Evolutionary conservation across 208 protist species (phyloP).

Genomic region (Leishmania tropica): DNA sequence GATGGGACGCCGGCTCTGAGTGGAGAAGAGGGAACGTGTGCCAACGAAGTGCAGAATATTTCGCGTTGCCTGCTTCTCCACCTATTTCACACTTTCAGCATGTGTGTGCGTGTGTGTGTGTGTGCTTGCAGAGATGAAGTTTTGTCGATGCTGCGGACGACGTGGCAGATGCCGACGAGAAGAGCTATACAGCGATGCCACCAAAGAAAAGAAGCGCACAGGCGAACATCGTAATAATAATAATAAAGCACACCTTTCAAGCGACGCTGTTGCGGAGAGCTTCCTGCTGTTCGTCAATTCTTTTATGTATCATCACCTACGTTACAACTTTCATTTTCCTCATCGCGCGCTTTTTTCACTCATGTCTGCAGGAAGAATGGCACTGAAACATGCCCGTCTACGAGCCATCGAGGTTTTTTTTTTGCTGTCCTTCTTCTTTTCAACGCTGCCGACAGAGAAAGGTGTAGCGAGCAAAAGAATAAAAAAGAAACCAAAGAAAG

Average conservation of each 20-base stretch:
- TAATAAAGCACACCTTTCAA: background rate
- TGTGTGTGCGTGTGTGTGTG: slow-evolving; percentile 1
- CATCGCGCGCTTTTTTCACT: no score
- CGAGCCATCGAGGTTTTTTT: background rate
- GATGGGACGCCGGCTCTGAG: background rate
- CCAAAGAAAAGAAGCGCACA: background rate
- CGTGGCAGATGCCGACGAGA: background rate
- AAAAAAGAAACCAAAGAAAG: background rate
- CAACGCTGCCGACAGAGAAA: no score
- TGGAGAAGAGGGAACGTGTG: background rate
- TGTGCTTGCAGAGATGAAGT: background rate
- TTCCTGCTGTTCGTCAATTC: background rate
- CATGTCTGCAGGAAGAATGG: no score
- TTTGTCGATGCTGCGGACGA: background rate
- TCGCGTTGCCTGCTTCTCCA: background rate
- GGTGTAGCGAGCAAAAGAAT: background rate
- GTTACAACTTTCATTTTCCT: no score
- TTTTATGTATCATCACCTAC: background rate
- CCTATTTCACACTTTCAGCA: no score
- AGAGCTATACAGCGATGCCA: background rate
- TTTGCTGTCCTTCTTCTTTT: background rate
- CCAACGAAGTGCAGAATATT: background rate
- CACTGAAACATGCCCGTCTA: no score
- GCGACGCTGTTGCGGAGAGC: background rate
- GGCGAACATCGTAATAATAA: background rate